Percentiles rank a stretch among this genome's conserved stretches.
These are phyloP conservation scores for Aspergillus funiculosus DNA, from an alignment of 495 filamentous ascomycete species.

Conservation along the genomic window DNA sequence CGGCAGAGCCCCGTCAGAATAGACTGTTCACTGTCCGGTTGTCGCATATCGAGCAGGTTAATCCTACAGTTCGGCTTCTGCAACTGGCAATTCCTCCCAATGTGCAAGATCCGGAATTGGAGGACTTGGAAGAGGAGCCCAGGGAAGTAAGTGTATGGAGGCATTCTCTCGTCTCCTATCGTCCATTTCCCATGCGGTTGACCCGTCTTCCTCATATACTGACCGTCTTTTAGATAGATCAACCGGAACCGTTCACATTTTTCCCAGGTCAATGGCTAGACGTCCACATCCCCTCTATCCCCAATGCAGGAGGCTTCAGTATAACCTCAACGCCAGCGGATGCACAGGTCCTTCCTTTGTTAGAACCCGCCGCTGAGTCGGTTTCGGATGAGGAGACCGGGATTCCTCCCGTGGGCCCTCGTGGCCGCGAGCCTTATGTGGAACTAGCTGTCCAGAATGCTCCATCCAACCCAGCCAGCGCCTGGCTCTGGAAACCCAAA, in stretches of 20 bases:
- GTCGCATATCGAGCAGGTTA: slow-evolving; percentile 43
- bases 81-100: slow-evolving; percentile 33
- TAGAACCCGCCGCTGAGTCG: slow-evolving; percentile 19
- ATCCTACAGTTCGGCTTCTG: slow-evolving; percentile 45
- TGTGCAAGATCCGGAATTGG: slow-evolving; percentile 17
- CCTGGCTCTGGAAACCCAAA: slow-evolving; percentile 63
- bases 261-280: slow-evolving; percentile 91
- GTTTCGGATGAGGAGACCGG: slow-evolving; percentile 18
- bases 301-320: slow-evolving; percentile 76
- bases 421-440: slow-evolving; percentile 46
- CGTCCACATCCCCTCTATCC: slow-evolving; percentile 60
- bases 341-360: slow-evolving; percentile 29
- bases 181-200: slow-evolving; percentile 10
- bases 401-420: slow-evolving; percentile 16
- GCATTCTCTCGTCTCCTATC: too few relatives aligned
- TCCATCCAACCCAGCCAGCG: slow-evolving; percentile 60
- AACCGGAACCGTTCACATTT: slow-evolving; percentile 45
- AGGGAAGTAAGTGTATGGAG: slow-evolving; percentile 20
- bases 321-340: slow-evolving; percentile 68
- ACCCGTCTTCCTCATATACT: background rate
- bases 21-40: slow-evolving; percentile 46
- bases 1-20: slow-evolving; percentile 61
- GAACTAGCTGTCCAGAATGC: slow-evolving; percentile 70
- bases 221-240: slow-evolving; percentile 26
- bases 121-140: slow-evolving; percentile 8